Base-by-base conservation (phyloP, 805 yeast genomes). In the Pichia paraexigua region DNA sequence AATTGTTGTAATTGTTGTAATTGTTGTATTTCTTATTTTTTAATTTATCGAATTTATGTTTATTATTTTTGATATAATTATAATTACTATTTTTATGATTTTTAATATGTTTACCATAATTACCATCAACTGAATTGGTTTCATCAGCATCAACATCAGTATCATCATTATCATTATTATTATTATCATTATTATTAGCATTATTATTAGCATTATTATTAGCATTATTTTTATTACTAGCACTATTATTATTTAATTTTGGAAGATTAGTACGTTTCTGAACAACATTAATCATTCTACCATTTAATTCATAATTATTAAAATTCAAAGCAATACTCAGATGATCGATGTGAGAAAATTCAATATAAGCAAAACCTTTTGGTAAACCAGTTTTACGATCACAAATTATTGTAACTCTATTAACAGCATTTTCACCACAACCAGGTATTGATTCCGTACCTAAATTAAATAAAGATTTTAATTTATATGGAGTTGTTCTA, bases 311-410 rank as follows among this genome's bases (percentile, higher is more conserved):
- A 5, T 79, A 69, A 30, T 86, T 92, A 58, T 85, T 79, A 56
- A 85, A 71, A 13, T 74, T 71, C 42, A 87, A 70, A 1, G 95
- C 95, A 54, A 77, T 73, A 21, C 77, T 70, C 6, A 85, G 91
- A 10, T 77, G 73, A 17, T 76, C 76, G 5, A 75, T 77, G 61
- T 79, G 82, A 39, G 83, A 80, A 62, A 86, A 88, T 64, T 88
- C 96, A 56, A 88, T 77, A 66, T 87, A 88, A 0, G 96, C 96
- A 68, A 76, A 87, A 2, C 96, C 96, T 66, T 84, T 86, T 44
- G 96, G 91, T 57, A 77, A 82, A 5, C 94, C 92, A 0, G 91
- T 80, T 59, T 70, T 71, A 65, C 79, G 81, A 68, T 88, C 85
- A 57, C 75, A 71, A 64, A 86, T 68, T 46, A 89, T 87, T 7